Evolutionary conservation across 306 rosid species (phyloP).

Genomic region (Prunus salicina): DNA sequence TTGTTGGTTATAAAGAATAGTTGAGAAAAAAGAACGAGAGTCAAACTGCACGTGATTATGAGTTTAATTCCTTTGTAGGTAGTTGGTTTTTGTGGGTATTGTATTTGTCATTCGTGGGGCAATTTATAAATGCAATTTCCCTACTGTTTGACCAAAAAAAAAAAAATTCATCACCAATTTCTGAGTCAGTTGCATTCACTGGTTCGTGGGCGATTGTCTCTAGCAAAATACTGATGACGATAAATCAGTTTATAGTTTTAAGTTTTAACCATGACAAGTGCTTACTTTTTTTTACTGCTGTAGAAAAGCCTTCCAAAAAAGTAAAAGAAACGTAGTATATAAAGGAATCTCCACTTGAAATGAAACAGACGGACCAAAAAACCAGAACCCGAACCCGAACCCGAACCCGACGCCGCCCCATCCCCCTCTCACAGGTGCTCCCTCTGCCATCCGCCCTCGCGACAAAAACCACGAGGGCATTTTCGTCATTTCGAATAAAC

Average conservation of each 20-base stretch:
- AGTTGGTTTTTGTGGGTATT: too few relatives aligned
- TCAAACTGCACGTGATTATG: too few relatives aligned
- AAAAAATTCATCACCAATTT: too few relatives aligned
- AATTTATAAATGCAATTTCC: too few relatives aligned
- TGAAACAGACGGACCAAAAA: neutral
- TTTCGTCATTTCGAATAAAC: constrained; percentile 32
- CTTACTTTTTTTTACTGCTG: neutral
- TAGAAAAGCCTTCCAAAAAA: neutral
- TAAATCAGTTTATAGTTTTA: neutral
- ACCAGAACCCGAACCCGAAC: neutral
- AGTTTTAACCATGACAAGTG: neutral
- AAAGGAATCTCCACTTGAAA: neutral
- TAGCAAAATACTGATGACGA: too few relatives aligned
- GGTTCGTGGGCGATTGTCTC: too few relatives aligned
- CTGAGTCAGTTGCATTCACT: too few relatives aligned
- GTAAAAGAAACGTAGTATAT: neutral
- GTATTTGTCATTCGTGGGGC: too few relatives aligned
- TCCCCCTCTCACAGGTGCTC: neutral
- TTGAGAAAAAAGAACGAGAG: too few relatives aligned
- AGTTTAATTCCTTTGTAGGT: too few relatives aligned
- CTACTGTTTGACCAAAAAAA: too few relatives aligned
- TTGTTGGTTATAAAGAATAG: too few relatives aligned
- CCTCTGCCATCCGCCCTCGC: neutral
- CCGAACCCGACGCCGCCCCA: constrained; percentile 7
- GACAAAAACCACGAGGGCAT: constrained; percentile 18